Base-by-base conservation (phyloP, 1,139 yeast species). In the Saccharomyces hybrid region DNA sequence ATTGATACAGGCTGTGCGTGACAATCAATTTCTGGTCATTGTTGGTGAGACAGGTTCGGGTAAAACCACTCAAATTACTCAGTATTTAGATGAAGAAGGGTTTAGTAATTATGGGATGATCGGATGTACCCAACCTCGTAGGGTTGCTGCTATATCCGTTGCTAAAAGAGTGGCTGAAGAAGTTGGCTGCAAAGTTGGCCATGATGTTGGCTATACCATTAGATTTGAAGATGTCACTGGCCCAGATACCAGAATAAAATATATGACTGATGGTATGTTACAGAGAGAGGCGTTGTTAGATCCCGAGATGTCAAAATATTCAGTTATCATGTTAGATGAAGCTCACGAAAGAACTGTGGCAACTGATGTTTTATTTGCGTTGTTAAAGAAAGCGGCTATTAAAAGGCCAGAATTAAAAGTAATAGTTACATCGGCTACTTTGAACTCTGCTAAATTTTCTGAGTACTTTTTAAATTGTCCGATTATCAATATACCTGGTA, bases 31-130 rank as follows among this genome's bases (percentile, higher is more conserved):
- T 34, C 67, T 91, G 44, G 86, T 93, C 47, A 86, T 93, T 50
- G 97, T 93, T 38, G 99, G 99, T 57, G 98, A 93, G 68, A 93
- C 99, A 0, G 99, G 99, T 50, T 90, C 97, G 0, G 99, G 99
- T 63, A 93, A 93, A 64, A 93, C 99, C 0, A 93, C 99, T 0
- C 97, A 93, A 70, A 73, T 93, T 11, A 97, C 98, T 0, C 98
- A 93, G 64, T 93, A 83, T 66, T 73, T 93, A 27, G 80, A 82
- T 61, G 97, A 90, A 65, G 89, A 85, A 20, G 97, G 97, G 0
- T 87, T 84, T 61, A 77, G 89, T 5, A 65, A 72, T 20, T 66
- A 70, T 47, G 81, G 80, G 0, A 80, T 79, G 49, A 81, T 93
- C 8, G 97, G 95, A 0, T 90, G 97, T 67, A 93, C 99, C 0